Evolutionary conservation across 306 rosid species (phyloP).

Genomic region (Urtica urens): DNA sequence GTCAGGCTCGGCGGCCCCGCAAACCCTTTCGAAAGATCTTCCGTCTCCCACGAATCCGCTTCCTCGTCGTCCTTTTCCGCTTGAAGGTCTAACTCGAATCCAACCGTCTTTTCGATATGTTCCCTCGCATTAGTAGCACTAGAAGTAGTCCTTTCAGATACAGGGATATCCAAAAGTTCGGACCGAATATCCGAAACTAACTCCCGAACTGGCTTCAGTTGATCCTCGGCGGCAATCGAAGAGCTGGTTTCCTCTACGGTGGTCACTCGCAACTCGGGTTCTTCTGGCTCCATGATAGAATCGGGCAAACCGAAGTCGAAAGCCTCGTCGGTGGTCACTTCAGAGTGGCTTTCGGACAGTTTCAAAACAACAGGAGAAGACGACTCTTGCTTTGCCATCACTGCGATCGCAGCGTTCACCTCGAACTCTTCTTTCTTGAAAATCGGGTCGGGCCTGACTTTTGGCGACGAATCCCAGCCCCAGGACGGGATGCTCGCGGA

Average conservation of each 20-base stretch:
- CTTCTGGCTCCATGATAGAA: slow-evolving; percentile 41
- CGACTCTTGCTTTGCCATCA: slow-evolving; percentile 25
- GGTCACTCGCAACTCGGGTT: slow-evolving; percentile 25
- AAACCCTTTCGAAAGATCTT: slow-evolving; percentile 47
- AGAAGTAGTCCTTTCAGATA: slow-evolving; percentile 19
- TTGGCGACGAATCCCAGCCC: slow-evolving; percentile 37
- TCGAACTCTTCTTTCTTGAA: slow-evolving; percentile 18
- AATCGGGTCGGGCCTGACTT: slow-evolving; percentile 19
- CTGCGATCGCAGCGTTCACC: slow-evolving; percentile 21
- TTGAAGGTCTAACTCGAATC: slow-evolving; percentile 37
- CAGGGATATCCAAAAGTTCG: slow-evolving; percentile 31
- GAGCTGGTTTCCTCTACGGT: slow-evolving; percentile 35
- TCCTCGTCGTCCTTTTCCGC: slow-evolving; percentile 64
- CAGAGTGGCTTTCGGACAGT: slow-evolving; percentile 30
- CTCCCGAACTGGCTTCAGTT: too few relatives aligned
- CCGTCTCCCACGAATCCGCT: slow-evolving; percentile 66
- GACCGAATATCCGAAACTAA: slow-evolving; percentile 26
- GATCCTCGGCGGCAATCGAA: slow-evolving; percentile 25
- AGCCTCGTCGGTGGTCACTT: slow-evolving; percentile 23
- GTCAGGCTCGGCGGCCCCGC: slow-evolving; percentile 33
- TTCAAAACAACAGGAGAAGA: slow-evolving; percentile 22
- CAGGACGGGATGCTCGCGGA: slow-evolving; percentile 45
- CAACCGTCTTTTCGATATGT: slow-evolving; percentile 41
- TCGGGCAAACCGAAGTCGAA: slow-evolving; percentile 40
- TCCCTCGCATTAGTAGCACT: slow-evolving; percentile 28